A percentile compares a stretch with the other conserved stretches of the same genome.
These are phyloP conservation scores for Leishmania tarentolae DNA, from an alignment of 208 protist genomes.

Conservation along the genomic window DNA sequence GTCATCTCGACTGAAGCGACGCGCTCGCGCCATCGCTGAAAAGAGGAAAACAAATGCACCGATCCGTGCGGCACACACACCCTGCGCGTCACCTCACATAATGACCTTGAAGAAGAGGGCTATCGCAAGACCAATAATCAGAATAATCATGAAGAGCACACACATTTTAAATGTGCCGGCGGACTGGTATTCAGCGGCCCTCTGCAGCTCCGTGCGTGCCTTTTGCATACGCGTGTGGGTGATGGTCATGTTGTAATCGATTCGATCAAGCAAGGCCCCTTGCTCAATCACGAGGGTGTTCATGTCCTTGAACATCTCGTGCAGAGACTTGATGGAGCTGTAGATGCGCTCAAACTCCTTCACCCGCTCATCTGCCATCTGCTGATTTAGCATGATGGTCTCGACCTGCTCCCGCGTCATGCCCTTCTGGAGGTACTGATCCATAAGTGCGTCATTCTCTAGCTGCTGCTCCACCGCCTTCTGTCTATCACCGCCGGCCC, in stretches of 20 bases:
- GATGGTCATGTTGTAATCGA: slow-evolving; percentile 96
- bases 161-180: slow-evolving; percentile 92
- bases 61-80: not conserved
- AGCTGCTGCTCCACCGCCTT: slow-evolving; percentile 87
- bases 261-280: slow-evolving; percentile 93
- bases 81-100: slow-evolving; percentile 18
- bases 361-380: slow-evolving; percentile 91
- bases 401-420: slow-evolving; percentile 94
- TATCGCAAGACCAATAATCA: slow-evolving; percentile 88
- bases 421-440: slow-evolving; percentile 91
- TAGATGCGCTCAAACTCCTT: slow-evolving; percentile 94
- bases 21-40: not conserved
- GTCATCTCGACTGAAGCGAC: not conserved
- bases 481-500: slow-evolving; percentile 81
- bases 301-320: slow-evolving; percentile 95
- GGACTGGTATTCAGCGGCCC: slow-evolving; percentile 90
- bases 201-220: slow-evolving; percentile 80
- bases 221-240: slow-evolving; percentile 86
- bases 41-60: no score
- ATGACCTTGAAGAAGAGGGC: slow-evolving; percentile 89
- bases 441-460: slow-evolving; percentile 84
- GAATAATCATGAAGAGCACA: slow-evolving; percentile 88
- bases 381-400: slow-evolving; percentile 90
- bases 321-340: slow-evolving; percentile 92
- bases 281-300: slow-evolving; percentile 94